These are phyloP conservation scores for Cryptosporidium meleagridis DNA, from an alignment of 169 alveolate species.

Conservation along the genomic window DNA sequence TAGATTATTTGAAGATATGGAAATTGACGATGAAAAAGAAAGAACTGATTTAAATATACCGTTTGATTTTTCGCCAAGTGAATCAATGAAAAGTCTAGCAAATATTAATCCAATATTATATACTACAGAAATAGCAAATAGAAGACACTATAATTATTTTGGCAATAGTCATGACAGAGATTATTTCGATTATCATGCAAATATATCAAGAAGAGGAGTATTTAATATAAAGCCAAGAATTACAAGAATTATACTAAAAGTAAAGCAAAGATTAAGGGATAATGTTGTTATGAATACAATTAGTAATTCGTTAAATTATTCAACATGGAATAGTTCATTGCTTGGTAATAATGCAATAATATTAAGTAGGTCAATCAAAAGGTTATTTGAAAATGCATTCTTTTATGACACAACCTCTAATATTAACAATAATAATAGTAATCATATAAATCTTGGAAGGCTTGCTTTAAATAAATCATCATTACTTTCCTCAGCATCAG, in stretches of 20 bases:
- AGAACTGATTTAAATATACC: not conserved
- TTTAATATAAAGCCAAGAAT: not conserved
- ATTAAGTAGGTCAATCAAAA: constrained; percentile 1
- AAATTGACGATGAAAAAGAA: not conserved
- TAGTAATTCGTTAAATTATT: not conserved
- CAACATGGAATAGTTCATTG: constrained; percentile 50
- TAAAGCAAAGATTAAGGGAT: not conserved
- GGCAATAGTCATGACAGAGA: not conserved
- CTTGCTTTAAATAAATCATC: not conserved
- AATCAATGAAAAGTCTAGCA: constrained; percentile 15
- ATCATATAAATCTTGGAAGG: not conserved
- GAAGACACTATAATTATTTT: not conserved
- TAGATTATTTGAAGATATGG: not conserved
- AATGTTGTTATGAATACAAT: not conserved
- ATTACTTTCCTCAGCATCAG: not conserved
- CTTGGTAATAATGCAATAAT: constrained; percentile 15
- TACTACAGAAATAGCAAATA: constrained; percentile 28
- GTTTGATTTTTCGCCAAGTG: constrained; percentile 54
- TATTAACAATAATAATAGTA: not conserved
- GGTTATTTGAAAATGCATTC: constrained; percentile 15
- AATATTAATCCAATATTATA: constrained; percentile 40
- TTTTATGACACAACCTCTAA: not conserved
- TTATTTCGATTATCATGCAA: not conserved
- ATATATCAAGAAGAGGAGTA: not conserved
- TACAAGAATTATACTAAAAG: not conserved